A percentile compares a stretch with the other conserved stretches of the same genome.
phyloP scores from a whole-genome alignment of 2,329 filamentous ascomycete species.

The Calonectria leucothoes region DNA sequence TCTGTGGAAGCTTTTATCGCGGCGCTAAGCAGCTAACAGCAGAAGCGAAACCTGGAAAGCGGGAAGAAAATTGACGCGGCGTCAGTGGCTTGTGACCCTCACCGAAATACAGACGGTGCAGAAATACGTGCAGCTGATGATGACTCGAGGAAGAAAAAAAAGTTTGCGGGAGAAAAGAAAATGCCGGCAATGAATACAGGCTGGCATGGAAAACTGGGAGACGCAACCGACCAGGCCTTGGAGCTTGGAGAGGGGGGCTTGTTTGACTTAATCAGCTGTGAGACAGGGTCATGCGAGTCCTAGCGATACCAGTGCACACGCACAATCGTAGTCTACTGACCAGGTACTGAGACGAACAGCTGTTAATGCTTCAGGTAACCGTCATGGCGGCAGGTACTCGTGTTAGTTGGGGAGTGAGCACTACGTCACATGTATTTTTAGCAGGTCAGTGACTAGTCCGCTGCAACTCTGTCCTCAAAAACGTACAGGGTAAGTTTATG shows the following conservation, averaged over 20 bases:
- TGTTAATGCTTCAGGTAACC: slow-evolving; percentile 21
- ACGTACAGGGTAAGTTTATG: slow-evolving; percentile 1
- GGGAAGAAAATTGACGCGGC: slow-evolving; percentile 43
- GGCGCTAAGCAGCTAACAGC: slow-evolving; percentile 37
- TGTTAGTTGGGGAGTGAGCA: neutral
- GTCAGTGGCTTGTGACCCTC: slow-evolving; percentile 46
- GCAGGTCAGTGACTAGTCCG: slow-evolving; percentile 34
- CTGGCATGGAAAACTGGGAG: slow-evolving; percentile 7
- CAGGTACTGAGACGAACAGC: slow-evolving; percentile 1
- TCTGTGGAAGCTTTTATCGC: slow-evolving; percentile 42
- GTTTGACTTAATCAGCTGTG: slow-evolving; percentile 21
- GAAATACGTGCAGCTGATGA: slow-evolving; percentile 37
- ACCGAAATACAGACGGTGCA: slow-evolving; percentile 12
- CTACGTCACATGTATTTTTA: slow-evolving; percentile 33
- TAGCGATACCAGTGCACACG: slow-evolving; percentile 3
- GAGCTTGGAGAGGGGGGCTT: neutral
- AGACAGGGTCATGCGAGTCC: slow-evolving; percentile 23
- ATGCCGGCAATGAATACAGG: neutral
- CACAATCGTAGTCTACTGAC: neutral
- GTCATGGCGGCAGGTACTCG: slow-evolving; percentile 31
- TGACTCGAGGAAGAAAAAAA: slow-evolving; percentile 26
- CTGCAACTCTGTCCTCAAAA: slow-evolving; percentile 11
- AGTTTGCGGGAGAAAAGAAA: slow-evolving; percentile 21
- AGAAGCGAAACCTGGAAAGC: slow-evolving; percentile 39
- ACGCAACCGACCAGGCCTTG: slow-evolving; percentile 13